These are phyloP conservation scores for Ustilago loliicola DNA, from an alignment of 1,284 basidiomycete genomes.

Conservation along the genomic window DNA sequence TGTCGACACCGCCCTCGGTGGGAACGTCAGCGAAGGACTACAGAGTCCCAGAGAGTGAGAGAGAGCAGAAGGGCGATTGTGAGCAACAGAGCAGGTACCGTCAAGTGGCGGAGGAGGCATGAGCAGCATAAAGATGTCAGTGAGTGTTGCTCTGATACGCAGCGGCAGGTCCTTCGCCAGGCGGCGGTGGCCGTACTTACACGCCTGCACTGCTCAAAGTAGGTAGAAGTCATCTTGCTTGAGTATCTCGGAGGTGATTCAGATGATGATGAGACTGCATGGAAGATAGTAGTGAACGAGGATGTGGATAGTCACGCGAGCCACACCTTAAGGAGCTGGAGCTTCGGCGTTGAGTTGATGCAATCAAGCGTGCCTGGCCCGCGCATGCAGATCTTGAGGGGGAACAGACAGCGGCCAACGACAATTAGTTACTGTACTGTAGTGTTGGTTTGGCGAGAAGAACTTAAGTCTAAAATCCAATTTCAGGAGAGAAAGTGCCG, in stretches of 20 bases:
- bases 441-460: conserved; percentile 22
- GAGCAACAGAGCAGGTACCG: background rate
- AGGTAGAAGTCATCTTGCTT: conserved; percentile 38
- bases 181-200: conserved; percentile 24
- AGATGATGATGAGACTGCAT: background rate
- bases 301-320: conserved; percentile 11
- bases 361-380: conserved; percentile 10
- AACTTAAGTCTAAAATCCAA: conserved; percentile 14
- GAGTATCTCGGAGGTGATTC: background rate
- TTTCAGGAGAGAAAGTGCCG: conserved; percentile 1
- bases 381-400: conserved; percentile 3
- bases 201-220: conserved; percentile 54
- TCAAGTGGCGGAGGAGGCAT: background rate
- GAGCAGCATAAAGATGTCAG: background rate
- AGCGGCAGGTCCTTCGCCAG: background rate
- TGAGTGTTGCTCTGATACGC: background rate
- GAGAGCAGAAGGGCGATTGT: no score
- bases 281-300: background rate
- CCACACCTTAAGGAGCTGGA: conserved; percentile 1
- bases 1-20: conserved; percentile 90
- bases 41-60: background rate
- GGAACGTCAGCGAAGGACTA: conserved; percentile 78
- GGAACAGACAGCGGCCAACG: background rate
- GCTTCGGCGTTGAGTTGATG: conserved; percentile 4
- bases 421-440: no score